Conservation (phyloP, 1,139 yeast species). For the Pichia sorboxylosa region DNA sequence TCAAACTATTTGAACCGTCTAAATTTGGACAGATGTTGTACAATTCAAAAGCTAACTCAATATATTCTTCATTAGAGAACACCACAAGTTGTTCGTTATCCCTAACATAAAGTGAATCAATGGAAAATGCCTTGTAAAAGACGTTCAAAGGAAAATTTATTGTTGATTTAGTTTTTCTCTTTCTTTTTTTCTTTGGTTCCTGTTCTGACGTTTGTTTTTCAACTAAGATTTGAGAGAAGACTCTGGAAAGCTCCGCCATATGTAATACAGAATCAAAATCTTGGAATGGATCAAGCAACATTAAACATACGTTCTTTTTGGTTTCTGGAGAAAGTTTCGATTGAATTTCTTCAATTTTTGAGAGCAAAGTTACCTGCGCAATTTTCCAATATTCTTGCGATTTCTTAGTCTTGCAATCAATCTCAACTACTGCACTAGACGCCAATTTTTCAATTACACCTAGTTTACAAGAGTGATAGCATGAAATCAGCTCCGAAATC, state of each 20-base stretch:
- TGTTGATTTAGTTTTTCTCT: slow-evolving; percentile 10
- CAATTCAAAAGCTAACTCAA: slow-evolving; percentile 45
- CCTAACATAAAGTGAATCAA: slow-evolving; percentile 35
- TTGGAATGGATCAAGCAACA: slow-evolving; percentile 35
- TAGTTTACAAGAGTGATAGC: slow-evolving; percentile 37
- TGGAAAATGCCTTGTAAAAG: slow-evolving; percentile 48
- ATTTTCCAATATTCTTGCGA: slow-evolving; percentile 31
- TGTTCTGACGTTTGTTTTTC: slow-evolving; percentile 16
- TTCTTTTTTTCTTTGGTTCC: slow-evolving; percentile 18
- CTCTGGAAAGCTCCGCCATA: slow-evolving; percentile 36
- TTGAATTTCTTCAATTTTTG: slow-evolving; percentile 25
- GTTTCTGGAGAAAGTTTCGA: slow-evolving; percentile 26
- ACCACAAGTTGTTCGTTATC: slow-evolving; percentile 32
- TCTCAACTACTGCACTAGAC: slow-evolving; percentile 15
- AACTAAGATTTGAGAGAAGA: slow-evolving; percentile 33
- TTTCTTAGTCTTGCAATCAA: slow-evolving; percentile 14
- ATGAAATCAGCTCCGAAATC: slow-evolving; percentile 29
- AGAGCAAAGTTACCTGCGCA: slow-evolving; percentile 19
- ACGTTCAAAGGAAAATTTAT: slow-evolving; percentile 19
- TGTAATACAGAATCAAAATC: slow-evolving; percentile 36
- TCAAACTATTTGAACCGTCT: slow-evolving; percentile 6
- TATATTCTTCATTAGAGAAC: slow-evolving; percentile 37
- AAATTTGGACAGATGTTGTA: slow-evolving; percentile 37
- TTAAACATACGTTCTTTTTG: slow-evolving; percentile 34
- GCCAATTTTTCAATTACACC: slow-evolving; percentile 26